Evolutionary conservation across 2,329 filamentous ascomycete species (phyloP).

Genomic region (Hawksworthiomyces lignivorus): DNA sequence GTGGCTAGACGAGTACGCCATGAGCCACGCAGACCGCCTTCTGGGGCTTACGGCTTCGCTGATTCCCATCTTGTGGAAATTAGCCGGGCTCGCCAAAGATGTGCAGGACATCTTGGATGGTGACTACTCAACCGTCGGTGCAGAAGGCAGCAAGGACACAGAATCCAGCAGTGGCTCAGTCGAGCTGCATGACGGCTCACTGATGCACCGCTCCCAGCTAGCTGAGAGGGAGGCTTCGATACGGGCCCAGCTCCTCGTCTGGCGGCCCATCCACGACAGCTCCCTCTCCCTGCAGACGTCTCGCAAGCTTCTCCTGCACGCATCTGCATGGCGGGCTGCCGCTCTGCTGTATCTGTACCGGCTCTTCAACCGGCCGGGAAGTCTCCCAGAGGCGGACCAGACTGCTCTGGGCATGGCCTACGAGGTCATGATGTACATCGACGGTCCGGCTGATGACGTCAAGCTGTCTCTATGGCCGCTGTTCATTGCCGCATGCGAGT

Average conservation of each 20-base stretch:
- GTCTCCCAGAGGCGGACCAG: constrained; percentile 6
- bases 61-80: constrained; percentile 8
- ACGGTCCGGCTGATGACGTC: constrained; percentile 11
- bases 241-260: constrained; percentile 11
- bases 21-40: constrained; percentile 13
- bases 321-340: constrained; percentile 12
- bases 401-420: constrained; percentile 12
- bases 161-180: neutral
- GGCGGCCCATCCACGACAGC: constrained; percentile 13
- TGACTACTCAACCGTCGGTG: neutral
- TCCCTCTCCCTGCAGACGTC: constrained; percentile 10
- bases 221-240: constrained; percentile 8
- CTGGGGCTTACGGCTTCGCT: constrained; percentile 11
- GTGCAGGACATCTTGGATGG: constrained; percentile 8
- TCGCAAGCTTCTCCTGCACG: constrained; percentile 12
- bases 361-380: constrained; percentile 12
- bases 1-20: constrained; percentile 13
- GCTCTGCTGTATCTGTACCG: constrained; percentile 12
- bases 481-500: constrained; percentile 14
- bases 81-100: constrained; percentile 13
- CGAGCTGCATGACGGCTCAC: constrained; percentile 1
- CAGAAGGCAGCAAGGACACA: neutral
- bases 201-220: constrained; percentile 6
- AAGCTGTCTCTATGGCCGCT: constrained; percentile 15
- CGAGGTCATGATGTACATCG: constrained; percentile 14